Evolutionary conservation across 163 green algal species (phyloP), one percentile per base, ranked within the genome.

Genomic region (Chlamydomonas reinhardtii): DNA sequence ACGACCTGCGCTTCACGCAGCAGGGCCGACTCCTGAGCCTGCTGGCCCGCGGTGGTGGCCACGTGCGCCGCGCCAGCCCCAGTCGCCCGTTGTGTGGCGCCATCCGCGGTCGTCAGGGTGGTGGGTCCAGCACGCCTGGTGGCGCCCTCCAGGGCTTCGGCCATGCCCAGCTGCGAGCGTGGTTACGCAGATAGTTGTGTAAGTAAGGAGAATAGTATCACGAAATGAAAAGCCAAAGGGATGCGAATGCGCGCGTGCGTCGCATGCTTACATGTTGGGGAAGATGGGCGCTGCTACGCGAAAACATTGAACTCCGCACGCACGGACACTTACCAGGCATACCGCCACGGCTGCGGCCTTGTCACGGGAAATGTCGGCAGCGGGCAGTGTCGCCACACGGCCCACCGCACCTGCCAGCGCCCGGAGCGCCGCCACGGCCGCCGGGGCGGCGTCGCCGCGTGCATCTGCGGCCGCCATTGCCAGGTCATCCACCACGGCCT

Each of bases 61-160:
- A 29, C 62, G 8, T 32, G 62, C n/a, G n/a, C n/a, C n/a, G n/a
- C n/a, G n/a, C n/a, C n/a, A n/a, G n/a, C n/a, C n/a, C n/a, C n/a
- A n/a, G n/a, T n/a, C n/a, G n/a, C n/a, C n/a, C n/a, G n/a, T 14
- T 9, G 11, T 1, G 14, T 14, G 48, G 48, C 11, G 48, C 48
- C 9, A 14, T 56, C 48, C 11, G 48, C 48, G 5, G 5, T 14
- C 1, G 48, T 32, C 54, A 34, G 15, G 14, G 48, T 34, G 17
- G 3, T 11, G 32, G n/a, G 4, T 31, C 14, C 19, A 43, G 37
- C 5, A 65, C 64, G 29, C 76, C 56, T 52, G 39, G 43, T 54
- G 66, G 79, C 79, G 48, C 79, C 79, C 52, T 85, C 48, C 48
- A 85, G 79, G 32, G 79, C 79, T 24, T 85, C 79, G 12, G 79